Base-by-base conservation (phyloP, 148 eudicot genomes). In the Camellia japonica region DNA sequence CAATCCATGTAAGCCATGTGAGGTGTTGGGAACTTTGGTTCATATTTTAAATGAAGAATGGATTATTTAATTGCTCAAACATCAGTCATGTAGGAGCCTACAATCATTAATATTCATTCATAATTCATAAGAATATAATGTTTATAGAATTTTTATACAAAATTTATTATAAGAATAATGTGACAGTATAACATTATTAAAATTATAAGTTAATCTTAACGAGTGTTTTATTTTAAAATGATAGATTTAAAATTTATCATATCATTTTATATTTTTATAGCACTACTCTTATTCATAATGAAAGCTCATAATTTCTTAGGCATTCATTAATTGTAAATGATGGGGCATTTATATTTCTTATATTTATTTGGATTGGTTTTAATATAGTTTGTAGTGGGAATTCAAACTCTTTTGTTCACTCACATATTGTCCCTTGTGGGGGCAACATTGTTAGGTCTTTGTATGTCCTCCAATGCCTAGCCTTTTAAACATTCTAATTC, bases 1-100 rank as follows among this genome's bases (percentile, higher is more conserved):
- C 71, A 74, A 82, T 19, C 62, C 54, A 54, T 69, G 82, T 14
- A 63, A 82, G 76, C 83, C 88, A 85, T 80, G 85, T 85, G 88
- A 82, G 74, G 54, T 77, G 85, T 82, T 80, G 69, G 83, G 61
- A 74, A 73, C 70, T 77, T 52, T 66, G 19, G 68, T 55, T 73
- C 77, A 20, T 9, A 58, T 78, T 71, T 77, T 85, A 71, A 82
- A 70, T 82, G 79, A 67, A 61, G 82, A 76, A 62, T 66, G 71
- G 80, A 75, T 85, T 72, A 76, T 76, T 30, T 76, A 75, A 60
- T 77, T 76, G 75, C 71, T 65, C 70, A 49, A 82, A 47, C 70
- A 59, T 79, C 76, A 78, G 79, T 67, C 54, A 1, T 41, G 67
- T 59, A 16, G 78, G 76, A 75, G 75, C 47, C 73, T 78, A 78